These are phyloP conservation scores for Trichoderma erinaceum DNA, from an alignment of 495 filamentous ascomycete species.

Conservation along the genomic window DNA sequence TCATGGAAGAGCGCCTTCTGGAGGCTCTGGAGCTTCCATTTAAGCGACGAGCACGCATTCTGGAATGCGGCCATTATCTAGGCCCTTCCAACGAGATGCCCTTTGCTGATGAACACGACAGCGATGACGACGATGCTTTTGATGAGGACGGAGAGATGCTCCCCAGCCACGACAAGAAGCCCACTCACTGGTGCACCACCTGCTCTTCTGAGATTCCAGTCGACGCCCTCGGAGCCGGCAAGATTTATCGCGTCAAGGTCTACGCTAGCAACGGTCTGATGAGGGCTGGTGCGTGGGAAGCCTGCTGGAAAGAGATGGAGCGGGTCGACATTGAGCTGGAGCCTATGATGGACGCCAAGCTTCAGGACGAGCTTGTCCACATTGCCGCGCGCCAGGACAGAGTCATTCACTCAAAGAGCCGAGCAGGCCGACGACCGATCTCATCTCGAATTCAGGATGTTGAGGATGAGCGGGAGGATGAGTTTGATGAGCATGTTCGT, in stretches of 20 bases:
- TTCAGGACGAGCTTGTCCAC: constrained; percentile 41
- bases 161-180: constrained; percentile 30
- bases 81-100: constrained; percentile 40
- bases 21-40: constrained; percentile 76
- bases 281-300: constrained; percentile 84
- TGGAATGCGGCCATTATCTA: constrained; percentile 75
- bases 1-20: constrained; percentile 86
- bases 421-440: not conserved
- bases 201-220: constrained; percentile 49
- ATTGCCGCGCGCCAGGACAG: constrained; percentile 26
- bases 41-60: constrained; percentile 52
- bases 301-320: constrained; percentile 96
- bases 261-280: constrained; percentile 93
- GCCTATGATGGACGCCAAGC: constrained; percentile 43
- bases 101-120: constrained; percentile 40
- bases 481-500: not conserved
- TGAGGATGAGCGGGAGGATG: not conserved
- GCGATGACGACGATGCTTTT: constrained; percentile 36
- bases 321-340: constrained; percentile 89
- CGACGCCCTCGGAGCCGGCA: constrained; percentile 37
- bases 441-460: not conserved
- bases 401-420: constrained; percentile 6
- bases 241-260: constrained; percentile 77
- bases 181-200: constrained; percentile 55
- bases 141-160: constrained; percentile 24